Percentiles rank a stretch among this genome's conserved stretches.
These are phyloP conservation scores for Lantana camara DNA, from an alignment of 257 asterid species.

Conservation along the genomic window DNA sequence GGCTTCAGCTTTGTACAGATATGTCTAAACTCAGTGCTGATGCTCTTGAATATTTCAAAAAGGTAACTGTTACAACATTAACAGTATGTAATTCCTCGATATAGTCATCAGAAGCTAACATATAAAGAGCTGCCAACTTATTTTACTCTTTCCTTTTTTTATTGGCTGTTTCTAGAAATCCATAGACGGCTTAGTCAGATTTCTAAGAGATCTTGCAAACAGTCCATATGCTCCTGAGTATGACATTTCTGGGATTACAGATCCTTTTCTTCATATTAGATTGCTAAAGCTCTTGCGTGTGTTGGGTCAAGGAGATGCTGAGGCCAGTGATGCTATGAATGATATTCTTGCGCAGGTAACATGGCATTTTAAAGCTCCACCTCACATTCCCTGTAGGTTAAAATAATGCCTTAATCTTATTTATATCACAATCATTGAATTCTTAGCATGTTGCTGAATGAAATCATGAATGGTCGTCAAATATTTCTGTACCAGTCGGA, in stretches of 20 bases:
- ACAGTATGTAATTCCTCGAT: slow-evolving; percentile 16
- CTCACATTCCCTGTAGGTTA: slow-evolving; percentile 6
- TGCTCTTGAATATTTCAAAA: slow-evolving; percentile 82
- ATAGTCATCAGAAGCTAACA: slow-evolving; percentile 12
- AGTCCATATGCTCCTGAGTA: slow-evolving; percentile 94
- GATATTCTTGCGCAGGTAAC: slow-evolving; percentile 95
- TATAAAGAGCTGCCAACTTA: slow-evolving; percentile 22
- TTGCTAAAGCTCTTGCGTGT: slow-evolving; percentile 74
- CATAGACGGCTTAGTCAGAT: slow-evolving; percentile 85
- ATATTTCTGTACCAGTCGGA: background rate
- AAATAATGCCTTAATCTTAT: background rate
- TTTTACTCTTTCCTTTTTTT: slow-evolving; percentile 4
- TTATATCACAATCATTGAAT: background rate
- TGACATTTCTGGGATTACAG: slow-evolving; percentile 86
- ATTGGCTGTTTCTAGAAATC: slow-evolving; percentile 60
- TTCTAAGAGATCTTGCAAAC: slow-evolving; percentile 74
- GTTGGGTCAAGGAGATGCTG: slow-evolving; percentile 85
- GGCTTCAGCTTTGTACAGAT: slow-evolving; percentile 88
- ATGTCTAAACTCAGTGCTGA: slow-evolving; percentile 70
- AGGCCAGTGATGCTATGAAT: slow-evolving; percentile 89
- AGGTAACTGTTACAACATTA: slow-evolving; percentile 44
- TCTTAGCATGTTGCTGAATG: slow-evolving; percentile 17
- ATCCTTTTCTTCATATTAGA: slow-evolving; percentile 84
- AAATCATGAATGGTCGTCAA: background rate
- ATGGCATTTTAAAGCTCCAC: slow-evolving; percentile 16